phyloP scores from a whole-genome alignment of 2,329 filamentous ascomycete genomes.

The Colletotrichum graminicola region DNA sequence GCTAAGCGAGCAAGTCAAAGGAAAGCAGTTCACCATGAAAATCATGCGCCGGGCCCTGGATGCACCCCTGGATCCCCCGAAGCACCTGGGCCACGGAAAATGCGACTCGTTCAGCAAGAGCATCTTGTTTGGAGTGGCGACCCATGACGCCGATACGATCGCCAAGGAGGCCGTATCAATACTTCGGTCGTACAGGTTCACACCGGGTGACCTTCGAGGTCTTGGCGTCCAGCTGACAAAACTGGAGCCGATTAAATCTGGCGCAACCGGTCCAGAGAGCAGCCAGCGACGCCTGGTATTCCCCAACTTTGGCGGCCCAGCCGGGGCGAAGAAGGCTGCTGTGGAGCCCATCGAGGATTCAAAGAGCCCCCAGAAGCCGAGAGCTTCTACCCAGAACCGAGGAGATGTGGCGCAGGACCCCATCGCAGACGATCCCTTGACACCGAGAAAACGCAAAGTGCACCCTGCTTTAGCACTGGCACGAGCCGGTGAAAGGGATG shows the following conservation, averaged over 20 bases:
- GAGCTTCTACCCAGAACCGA: constrained; percentile 46
- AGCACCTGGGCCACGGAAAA: constrained; percentile 94
- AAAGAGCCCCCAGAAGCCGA: constrained; percentile 52
- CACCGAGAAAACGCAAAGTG: constrained; percentile 64
- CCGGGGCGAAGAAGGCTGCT: constrained; percentile 54
- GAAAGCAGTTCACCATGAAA: constrained; percentile 90
- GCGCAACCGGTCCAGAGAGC: constrained; percentile 69
- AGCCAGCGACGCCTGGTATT: constrained; percentile 87
- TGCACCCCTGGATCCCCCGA: constrained; percentile 90
- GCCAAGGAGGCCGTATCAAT: constrained; percentile 88
- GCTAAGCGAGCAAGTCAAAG: constrained; percentile 85
- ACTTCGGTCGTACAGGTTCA: constrained; percentile 83
- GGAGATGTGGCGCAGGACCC: constrained; percentile 58
- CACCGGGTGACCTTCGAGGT: constrained; percentile 91
- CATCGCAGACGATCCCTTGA: constrained; percentile 67
- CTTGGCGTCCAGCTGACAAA: constrained; percentile 95
- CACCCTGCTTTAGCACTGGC: constrained; percentile 68
- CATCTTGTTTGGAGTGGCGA: constrained; percentile 83
- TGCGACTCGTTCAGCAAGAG: constrained; percentile 97
- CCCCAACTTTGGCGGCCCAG: constrained; percentile 62
- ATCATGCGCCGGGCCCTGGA: constrained; percentile 90
- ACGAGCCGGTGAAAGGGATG: constrained; percentile 62
- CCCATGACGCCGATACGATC: constrained; percentile 77
- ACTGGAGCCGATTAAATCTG: constrained; percentile 80
- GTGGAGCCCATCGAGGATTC: constrained; percentile 66